Evolutionary conservation across 495 filamentous ascomycete genomes (phyloP), one percentile per base, ranked within the genome.

Genomic region (Neurospora sp.): DNA sequence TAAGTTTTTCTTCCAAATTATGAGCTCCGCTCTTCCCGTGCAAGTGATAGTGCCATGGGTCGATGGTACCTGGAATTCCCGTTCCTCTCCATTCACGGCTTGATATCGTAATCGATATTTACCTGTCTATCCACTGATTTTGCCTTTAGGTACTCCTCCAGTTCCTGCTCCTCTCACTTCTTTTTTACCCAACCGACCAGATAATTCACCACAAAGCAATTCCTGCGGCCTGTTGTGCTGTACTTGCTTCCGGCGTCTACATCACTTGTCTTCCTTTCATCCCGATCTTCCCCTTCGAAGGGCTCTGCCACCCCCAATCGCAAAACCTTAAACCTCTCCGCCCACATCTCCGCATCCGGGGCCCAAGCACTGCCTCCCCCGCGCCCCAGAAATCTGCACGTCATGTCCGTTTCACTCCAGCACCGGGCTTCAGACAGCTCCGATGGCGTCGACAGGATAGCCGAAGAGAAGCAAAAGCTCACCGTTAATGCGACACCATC

Each of bases 391-490:
- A 62, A 66, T 37, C 54, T 35, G 54, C 54, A 66, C 27, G 5
- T 27, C 20, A 66, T 66, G 54, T 31, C 75, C 40, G 39, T 66
- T 35, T 69, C 73, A 16, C 70, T 71, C n/a, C 70, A 46, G 39
- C 40, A 73, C 18, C 72, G 74, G 35, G 44, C 42, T 8, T 77
- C 76, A 14, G 76, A 76, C 40, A 76, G 75, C 66, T 75, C 74
- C n/a, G 72, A 74, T 3, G 54, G 54, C 18, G 69, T 70, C 35
- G 76, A 76, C 37, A 75, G 69, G 27, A n/a, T 78, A 44, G 73
- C 37, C 40, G 70, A 75, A 16, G 77, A 78, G 70, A 78, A 78
- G 54, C 73, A 62, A 1, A 35, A 40, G n/a, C 62, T 71, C 38
- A 44, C 46, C 54, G 27, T 66, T 9, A 35, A 76, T 35, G 38